Percentiles rank a stretch among this genome's conserved stretches.
Conservation (phyloP, 2,329 filamentous ascomycete species). For the Diplocarpon mali region DNA sequence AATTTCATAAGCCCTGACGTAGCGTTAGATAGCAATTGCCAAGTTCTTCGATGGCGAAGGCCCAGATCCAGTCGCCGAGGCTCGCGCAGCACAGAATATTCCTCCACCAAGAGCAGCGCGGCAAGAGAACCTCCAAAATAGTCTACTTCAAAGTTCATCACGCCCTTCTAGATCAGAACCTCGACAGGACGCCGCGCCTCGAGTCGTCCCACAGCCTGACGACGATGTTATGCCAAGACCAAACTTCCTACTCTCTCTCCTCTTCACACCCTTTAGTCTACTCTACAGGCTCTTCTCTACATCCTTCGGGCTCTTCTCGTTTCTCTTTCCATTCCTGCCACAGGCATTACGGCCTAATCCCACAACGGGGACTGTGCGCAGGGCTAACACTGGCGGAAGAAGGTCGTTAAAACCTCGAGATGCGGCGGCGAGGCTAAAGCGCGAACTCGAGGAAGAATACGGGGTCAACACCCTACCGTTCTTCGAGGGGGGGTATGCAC, state of each 20-base stretch:
- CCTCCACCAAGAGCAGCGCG: conserved; percentile 51
- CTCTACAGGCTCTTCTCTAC: conserved; percentile 62
- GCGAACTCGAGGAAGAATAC: conserved; percentile 93
- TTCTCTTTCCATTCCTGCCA: conserved; percentile 72
- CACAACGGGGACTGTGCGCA: conserved; percentile 42
- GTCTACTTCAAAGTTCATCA: conserved; percentile 31
- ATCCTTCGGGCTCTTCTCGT: conserved; percentile 61
- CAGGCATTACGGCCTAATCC: conserved; percentile 46
- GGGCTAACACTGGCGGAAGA: conserved; percentile 55
- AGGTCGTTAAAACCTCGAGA: conserved; percentile 75
- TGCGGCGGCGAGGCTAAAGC: conserved; percentile 75
- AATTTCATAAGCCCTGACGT: neutral
- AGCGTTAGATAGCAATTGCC: conserved; percentile 71
- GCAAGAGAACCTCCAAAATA: conserved; percentile 64
- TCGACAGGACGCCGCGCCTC: conserved; percentile 58
- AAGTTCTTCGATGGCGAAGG: conserved; percentile 97
- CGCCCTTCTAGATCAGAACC: conserved; percentile 27
- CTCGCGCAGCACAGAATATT: conserved; percentile 49
- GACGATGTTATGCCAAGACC: conserved; percentile 55
- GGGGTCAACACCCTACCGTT: conserved; percentile 63
- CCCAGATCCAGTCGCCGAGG: conserved; percentile 69
- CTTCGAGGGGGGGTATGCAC: conserved; percentile 80
- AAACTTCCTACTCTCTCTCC: conserved; percentile 63
- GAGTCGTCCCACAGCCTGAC: conserved; percentile 68
- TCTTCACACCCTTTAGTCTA: conserved; percentile 73